Percentiles rank a stretch among this genome's conserved stretches.
These are phyloP conservation scores for Holtermanniella nyarrowii DNA, from an alignment of 768 basidiomycete species.

Conservation along the genomic window DNA sequence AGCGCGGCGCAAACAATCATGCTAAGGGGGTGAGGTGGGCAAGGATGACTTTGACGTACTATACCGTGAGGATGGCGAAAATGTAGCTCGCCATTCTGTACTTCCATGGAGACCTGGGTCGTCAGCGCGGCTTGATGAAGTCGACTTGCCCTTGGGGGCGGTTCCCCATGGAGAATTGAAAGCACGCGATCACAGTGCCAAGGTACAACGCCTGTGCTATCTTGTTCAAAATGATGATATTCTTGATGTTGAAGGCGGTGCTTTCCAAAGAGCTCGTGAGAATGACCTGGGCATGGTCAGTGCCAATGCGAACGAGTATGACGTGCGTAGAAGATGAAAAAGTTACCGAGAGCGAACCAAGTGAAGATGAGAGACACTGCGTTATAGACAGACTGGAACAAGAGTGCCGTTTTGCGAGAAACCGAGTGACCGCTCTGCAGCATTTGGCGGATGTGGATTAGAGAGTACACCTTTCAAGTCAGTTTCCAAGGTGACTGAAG, in stretches of 20 bases:
- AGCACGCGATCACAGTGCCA: conserved; percentile 74
- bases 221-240: conserved; percentile 64
- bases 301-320: background rate
- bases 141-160: conserved; percentile 64
- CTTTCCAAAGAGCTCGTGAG: conserved; percentile 80
- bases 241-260: conserved; percentile 53
- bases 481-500: background rate
- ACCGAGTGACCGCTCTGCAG: conserved; percentile 71
- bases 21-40: conserved; percentile 9
- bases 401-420: conserved; percentile 59
- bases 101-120: conserved; percentile 63
- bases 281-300: conserved; percentile 51
- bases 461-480: conserved; percentile 57
- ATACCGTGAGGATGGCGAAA: conserved; percentile 48
- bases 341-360: conserved; percentile 90
- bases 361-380: conserved; percentile 76
- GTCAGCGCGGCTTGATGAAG: conserved; percentile 8
- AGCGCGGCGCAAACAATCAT: conserved; percentile 71
- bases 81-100: conserved; percentile 68
- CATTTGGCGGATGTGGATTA: conserved; percentile 75
- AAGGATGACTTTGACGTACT: background rate
- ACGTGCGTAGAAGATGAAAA: conserved; percentile 84
- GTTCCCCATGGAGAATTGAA: conserved; percentile 93
- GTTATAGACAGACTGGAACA: conserved; percentile 77
- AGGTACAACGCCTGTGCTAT: conserved; percentile 67